Conservation (phyloP, 2,329 filamentous ascomycete species). For the Colletotrichum lini region DNA sequence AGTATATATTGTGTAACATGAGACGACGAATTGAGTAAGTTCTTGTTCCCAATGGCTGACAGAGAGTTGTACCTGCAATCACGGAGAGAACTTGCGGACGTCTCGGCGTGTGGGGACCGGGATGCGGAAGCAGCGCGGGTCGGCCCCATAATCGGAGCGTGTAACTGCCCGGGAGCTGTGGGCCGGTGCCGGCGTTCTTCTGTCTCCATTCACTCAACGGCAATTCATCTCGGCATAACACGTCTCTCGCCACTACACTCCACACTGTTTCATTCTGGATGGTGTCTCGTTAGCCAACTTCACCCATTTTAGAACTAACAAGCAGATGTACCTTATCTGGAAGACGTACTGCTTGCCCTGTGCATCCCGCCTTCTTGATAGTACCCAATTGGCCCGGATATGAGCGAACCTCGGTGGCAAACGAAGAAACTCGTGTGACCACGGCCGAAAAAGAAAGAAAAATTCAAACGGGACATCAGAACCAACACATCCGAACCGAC, state of each 20-base stretch:
- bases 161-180: no score
- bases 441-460: not conserved
- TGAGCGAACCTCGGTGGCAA: not conserved
- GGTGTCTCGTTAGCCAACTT: not conserved
- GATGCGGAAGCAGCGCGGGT: not conserved
- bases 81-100: not conserved
- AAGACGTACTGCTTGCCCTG: not conserved
- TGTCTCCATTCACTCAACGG: no score
- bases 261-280: not conserved
- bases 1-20: not conserved
- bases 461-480: not conserved
- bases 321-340: no score
- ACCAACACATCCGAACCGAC: not conserved
- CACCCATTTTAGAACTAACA: not conserved
- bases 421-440: slow-evolving; percentile 2
- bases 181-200: not conserved
- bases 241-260: not conserved
- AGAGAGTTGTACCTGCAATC: not conserved
- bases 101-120: not conserved
- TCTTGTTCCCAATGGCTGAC: no score
- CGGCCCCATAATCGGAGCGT: not conserved
- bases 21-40: no score
- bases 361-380: no score
- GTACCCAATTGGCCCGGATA: not conserved
- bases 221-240: not conserved